Conservation (phyloP, 2,329 filamentous ascomycete species). For the Penicillium sp. region DNA sequence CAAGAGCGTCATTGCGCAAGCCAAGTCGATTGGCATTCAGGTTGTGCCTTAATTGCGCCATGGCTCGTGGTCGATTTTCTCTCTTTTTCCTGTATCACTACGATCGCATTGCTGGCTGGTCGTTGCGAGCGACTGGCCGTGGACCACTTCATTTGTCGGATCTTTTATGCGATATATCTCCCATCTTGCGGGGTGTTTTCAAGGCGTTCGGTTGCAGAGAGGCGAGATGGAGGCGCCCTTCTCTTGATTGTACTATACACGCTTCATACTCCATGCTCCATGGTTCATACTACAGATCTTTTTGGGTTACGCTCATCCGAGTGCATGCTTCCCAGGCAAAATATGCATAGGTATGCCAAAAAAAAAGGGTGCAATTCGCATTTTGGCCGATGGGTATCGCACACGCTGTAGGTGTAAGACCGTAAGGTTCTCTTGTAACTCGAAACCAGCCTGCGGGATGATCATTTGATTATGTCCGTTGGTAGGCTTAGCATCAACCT, state of each 20-base stretch:
- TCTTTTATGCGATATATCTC: conserved; percentile 6
- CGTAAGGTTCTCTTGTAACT: not conserved
- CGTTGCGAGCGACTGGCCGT: not conserved
- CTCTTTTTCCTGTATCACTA: conserved; percentile 8
- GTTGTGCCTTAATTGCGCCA: conserved; percentile 59
- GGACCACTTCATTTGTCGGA: not conserved
- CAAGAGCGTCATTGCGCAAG: conserved; percentile 72
- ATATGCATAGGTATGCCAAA: conserved; percentile 16
- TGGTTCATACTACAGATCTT: not conserved
- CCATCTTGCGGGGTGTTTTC: not conserved
- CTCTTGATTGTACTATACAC: conserved; percentile 26
- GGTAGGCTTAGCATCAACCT: no score
- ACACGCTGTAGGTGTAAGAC: not conserved
- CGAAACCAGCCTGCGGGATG: not conserved
- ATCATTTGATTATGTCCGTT: not conserved
- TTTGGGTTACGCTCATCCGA: conserved; percentile 1
- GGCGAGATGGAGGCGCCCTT: conserved; percentile 3
- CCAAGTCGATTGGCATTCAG: conserved; percentile 72
- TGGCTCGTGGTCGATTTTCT: not conserved
- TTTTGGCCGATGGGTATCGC: not conserved
- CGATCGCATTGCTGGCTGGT: not conserved
- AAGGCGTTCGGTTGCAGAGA: conserved; percentile 27
- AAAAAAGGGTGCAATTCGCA: not conserved
- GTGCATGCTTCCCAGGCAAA: conserved; percentile 29
- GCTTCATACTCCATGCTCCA: conserved; percentile 12